phyloP scores from a whole-genome alignment of 371 early-diverging fungal species.

The Dichotomocladium elegans region DNA sequence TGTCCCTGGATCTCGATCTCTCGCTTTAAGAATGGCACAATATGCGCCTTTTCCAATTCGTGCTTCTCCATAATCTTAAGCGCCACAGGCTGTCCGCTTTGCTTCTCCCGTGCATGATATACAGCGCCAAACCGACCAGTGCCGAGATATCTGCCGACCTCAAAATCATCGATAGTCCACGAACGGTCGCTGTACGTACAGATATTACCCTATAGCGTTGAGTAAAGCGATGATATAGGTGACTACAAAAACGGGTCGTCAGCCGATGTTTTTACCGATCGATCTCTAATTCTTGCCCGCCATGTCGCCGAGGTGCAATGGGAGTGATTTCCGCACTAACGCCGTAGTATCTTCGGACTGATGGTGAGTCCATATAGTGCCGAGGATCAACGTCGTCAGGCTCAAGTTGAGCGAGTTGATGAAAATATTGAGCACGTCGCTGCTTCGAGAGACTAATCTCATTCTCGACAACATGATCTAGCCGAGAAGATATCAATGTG shows the following conservation, averaged over 20 bases:
- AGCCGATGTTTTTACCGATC: background rate
- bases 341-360: conserved; percentile 30
- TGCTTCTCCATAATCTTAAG: conserved; percentile 91
- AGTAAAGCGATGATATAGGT: too few relatives aligned
- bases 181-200: background rate
- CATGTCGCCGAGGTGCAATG: conserved; percentile 3
- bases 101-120: conserved; percentile 89
- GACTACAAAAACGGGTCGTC: too few relatives aligned
- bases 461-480: too few relatives aligned
- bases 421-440: conserved; percentile 23
- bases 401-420: conserved; percentile 22
- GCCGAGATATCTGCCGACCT: conserved; percentile 90
- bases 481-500: background rate
- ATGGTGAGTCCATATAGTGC: conserved; percentile 40
- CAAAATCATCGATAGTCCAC: conserved; percentile 93
- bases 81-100: conserved; percentile 85
- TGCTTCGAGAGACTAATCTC: conserved; percentile 16
- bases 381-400: background rate
- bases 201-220: too few relatives aligned
- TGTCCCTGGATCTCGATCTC: conserved; percentile 98
- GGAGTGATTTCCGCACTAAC: conserved; percentile 14
- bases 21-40: conserved; percentile 45
- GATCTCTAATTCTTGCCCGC: background rate
- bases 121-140: conserved; percentile 98
- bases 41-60: conserved; percentile 58